A percentile compares a stretch with the other conserved stretches of the same genome.
phyloP scores from a whole-genome alignment of 441 rosid genomes.

The Viola pubescens region DNA sequence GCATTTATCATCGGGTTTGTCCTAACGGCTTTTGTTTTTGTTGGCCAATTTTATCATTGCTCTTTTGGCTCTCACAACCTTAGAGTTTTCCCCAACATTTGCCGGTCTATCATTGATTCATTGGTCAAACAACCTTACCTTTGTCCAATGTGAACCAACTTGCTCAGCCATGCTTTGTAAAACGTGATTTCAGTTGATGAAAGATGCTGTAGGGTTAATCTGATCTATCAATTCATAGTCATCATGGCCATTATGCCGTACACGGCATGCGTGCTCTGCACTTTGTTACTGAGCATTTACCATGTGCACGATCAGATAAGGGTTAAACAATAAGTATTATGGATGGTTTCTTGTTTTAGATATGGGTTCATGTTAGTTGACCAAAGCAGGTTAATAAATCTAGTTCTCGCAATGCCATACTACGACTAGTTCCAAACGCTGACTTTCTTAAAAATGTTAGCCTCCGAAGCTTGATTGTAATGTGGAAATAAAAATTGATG shows the following conservation, averaged over 20 bases:
- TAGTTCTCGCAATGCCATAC: too few relatives aligned
- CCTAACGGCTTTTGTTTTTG: slow-evolving; percentile 1
- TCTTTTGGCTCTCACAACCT: neutral
- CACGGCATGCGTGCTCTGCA: too few relatives aligned
- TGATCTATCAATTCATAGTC: neutral
- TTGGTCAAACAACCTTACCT: neutral
- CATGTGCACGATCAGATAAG: too few relatives aligned
- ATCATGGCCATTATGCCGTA: neutral
- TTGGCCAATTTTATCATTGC: neutral
- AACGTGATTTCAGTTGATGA: neutral
- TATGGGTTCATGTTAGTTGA: too few relatives aligned
- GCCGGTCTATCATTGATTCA: neutral
- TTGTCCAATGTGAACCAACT: neutral
- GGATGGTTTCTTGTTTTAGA: too few relatives aligned
- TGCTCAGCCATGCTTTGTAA: slow-evolving; percentile 3
- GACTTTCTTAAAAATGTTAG: too few relatives aligned
- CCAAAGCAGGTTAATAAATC: too few relatives aligned
- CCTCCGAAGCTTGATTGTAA: too few relatives aligned
- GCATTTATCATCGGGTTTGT: slow-evolving; percentile 71
- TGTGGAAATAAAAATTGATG: too few relatives aligned
- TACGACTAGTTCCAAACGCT: too few relatives aligned
- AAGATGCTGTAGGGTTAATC: neutral
- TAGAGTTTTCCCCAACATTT: neutral
- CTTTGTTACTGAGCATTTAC: too few relatives aligned
- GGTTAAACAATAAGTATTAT: too few relatives aligned